Conservation (phyloP, 345 rosid genomes). For the Salix viminalis region DNA sequence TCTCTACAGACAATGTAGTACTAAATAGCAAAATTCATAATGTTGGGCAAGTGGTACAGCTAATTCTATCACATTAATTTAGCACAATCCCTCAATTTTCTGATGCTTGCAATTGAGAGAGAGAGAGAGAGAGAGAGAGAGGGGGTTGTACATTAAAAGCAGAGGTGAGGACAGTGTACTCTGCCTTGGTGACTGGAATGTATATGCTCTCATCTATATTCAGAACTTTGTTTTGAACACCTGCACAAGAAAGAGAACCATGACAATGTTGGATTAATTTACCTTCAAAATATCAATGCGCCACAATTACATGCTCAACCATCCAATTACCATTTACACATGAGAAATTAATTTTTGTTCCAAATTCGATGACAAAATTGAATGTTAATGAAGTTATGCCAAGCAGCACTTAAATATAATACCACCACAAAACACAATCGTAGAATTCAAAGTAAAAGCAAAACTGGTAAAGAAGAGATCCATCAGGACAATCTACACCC, state of each 20-base stretch:
- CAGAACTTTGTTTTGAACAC: constrained; percentile 77
- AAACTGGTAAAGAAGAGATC: neutral
- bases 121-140: neutral
- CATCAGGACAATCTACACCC: neutral
- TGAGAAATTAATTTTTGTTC: neutral
- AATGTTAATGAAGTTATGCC: neutral
- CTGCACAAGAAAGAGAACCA: constrained; percentile 30
- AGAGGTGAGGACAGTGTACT: constrained; percentile 63
- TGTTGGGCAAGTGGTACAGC: neutral
- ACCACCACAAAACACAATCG: neutral
- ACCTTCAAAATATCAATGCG: neutral
- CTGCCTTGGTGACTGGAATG: constrained; percentile 77
- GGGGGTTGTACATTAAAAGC: constrained; percentile 60
- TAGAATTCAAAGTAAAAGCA: neutral
- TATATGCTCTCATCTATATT: constrained; percentile 78
- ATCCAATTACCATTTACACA: neutral
- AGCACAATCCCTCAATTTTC: neutral
- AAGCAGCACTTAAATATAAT: neutral
- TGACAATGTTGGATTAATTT: constrained; percentile 6
- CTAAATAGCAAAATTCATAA: neutral
- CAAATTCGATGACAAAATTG: neutral
- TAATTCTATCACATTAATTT: neutral
- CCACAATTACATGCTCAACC: neutral
- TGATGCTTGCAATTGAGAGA: neutral
- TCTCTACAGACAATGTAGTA: neutral